Evolutionary conservation across 345 rosid species (phyloP), one percentile per base, ranked within the genome.

Genomic region (Rhodomyrtus tomentosa): DNA sequence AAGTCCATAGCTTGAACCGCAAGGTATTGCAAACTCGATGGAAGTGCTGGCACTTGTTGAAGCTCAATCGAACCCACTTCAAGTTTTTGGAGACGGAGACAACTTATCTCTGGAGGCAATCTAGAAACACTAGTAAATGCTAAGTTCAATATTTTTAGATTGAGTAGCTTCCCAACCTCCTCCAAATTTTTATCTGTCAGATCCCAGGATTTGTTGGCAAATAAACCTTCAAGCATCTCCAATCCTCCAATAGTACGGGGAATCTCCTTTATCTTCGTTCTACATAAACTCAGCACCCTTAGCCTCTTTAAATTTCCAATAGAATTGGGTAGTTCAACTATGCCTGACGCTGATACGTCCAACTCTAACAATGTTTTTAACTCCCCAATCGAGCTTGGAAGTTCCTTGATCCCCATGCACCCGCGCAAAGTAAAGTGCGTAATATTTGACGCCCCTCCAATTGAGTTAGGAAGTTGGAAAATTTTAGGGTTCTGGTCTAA

Each of bases 41-140:
- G 48, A 45, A 45, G 48, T 6, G 7, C 48, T 45, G 48, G 3
- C 40, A 38, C 40, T 2, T 38, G 40, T 38, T 2, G 40, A 38
- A 38, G 40, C 40, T 5, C 40, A 38, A 5, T 3, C 40, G 74
- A 62, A 32, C 42, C 74, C 8, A 62, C 16, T 32, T 32, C 11
- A 16, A 62, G 74, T 32, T 9, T 16, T 29, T 32, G 12, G 40
- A 62, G 42, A 32, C 5, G 7, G 22, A 32, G 22, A 29, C 22
- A 7, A 62, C 40, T 1, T 4, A 62, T 4, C 0, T 4, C 1
- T 0, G 1, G 2, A 32, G 74, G 74, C 5, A 62, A 16, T 29
- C 42, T 32, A 62, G 22, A 32, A 6, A 32, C 20, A 62, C 5
- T 2, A 32, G 74, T 32, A 62, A 6, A 62, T 6, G 22, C 7